Evolutionary conservation across 73 alveolate genomes (phyloP).

Genomic region (Tetrahymena elliotti): DNA sequence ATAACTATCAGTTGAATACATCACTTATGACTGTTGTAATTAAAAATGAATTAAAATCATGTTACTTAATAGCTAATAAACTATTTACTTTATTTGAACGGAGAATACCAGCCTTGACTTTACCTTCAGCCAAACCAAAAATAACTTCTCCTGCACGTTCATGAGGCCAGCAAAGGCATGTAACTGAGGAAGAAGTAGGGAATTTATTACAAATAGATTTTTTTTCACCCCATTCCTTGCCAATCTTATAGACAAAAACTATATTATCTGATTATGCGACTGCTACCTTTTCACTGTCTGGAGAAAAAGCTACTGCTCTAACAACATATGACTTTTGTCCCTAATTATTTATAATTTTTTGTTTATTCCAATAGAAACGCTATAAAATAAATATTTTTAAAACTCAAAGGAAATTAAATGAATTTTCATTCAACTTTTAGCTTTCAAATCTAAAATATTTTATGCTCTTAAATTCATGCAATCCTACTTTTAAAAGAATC

Average conservation of each 20-base stretch:
- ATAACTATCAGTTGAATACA: conserved; percentile 84
- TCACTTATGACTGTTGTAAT: conserved; percentile 50
- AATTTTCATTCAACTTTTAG: not conserved
- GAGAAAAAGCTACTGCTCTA: conserved; percentile 96
- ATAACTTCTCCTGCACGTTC: conserved; percentile 86
- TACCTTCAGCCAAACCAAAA: conserved; percentile 99
- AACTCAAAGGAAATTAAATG: not conserved
- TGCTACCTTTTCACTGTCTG: conserved; percentile 97
- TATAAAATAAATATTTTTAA: not conserved
- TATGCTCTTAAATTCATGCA: not conserved
- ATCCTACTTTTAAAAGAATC: not conserved
- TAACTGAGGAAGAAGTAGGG: conserved; percentile 93
- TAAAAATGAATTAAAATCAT: not conserved
- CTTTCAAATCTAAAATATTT: not conserved
- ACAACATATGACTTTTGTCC: conserved; percentile 90
- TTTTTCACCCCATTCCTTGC: conserved; percentile 98
- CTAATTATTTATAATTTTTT: conserved; percentile 73
- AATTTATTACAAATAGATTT: conserved; percentile 99
- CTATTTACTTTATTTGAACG: conserved; percentile 78
- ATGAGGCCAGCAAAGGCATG: conserved; percentile 97
- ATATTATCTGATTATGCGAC: conserved; percentile 99
- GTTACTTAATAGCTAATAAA: not conserved
- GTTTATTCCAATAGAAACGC: not conserved
- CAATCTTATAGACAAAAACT: conserved; percentile 97
- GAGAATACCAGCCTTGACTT: conserved; percentile 93